Base-by-base conservation (phyloP, 441 rosid genomes). In the Geranium incanum region DNA sequence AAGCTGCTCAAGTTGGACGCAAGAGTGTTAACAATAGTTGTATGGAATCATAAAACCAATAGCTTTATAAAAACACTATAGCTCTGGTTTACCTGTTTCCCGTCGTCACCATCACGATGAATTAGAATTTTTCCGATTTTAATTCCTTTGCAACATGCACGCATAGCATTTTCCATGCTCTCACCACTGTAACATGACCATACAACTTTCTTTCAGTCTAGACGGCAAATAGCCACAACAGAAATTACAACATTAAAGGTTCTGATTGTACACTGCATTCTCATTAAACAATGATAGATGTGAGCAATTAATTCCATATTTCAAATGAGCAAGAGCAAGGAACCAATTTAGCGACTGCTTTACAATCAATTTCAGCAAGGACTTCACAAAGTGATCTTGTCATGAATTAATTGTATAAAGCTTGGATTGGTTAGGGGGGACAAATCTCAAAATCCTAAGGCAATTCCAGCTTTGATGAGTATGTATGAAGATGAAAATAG, bases 91-190 rank as follows among this genome's bases (percentile, higher is more conserved):
- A 86, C 98, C 90, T 93, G 93, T 85, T 86, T 87, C 67, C 93
- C 98, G 79, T 91, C 85, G 83, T 93, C 98, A 11, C 98, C 98
- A 45, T 81, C 96, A 76, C 97, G 90, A 76, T 93, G 97, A 43
- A 93, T 91, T 59, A 94, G 88, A 79, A 94, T 91, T 83, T 91
- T 94, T 72, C 98, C 98, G 59, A 89, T 91, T 83, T 91, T 94
- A 64, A 91, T 94, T 70, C 96, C 98, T 79, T 91, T 93, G 86
- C 98, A 93, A 72, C 96, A 91, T 2, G 98, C 97, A 6, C 97
- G 97, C 70, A 93, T 75, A 2, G 98, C 97, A 55, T 93, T 91
- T 88, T 93, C 97, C 98, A 93, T 93, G 85, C 97, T 93, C 78
- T 93, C 98, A 73, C 98, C 98, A 81, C 97, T 93, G 75, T 65